Base-by-base conservation (phyloP, 179 eudicot genomes). In the Patellifolia procumbens region DNA sequence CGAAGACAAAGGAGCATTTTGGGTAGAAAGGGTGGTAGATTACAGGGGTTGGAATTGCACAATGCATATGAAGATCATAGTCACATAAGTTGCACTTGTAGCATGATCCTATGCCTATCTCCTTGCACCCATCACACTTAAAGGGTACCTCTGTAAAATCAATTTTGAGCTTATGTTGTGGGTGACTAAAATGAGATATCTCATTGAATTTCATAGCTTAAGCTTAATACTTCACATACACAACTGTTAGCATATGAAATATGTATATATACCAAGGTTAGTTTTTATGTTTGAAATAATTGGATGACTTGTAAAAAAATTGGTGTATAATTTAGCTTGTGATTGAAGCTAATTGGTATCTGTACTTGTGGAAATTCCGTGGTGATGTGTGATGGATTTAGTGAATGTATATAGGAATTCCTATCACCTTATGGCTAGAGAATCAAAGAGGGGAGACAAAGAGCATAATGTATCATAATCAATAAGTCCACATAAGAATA, bases 51-150 rank as follows among this genome's bases (percentile, higher is more conserved):
- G 92, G 92, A 42, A 92, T 70, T 4, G 97, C 97, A 31, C 97
- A 94, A 68, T 94, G 97, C 79, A 86, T 83, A 78, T 94, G 98
- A 28, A 94, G 89, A 73, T 94, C 96, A 69, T 81, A 91, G 69
- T 92, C 89, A 66, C 98, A 94, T 2, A 31, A 6, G 29, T 71
- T 55, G 81, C 98, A 94, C 70, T 73, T 86, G 82, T 92, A 94
- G 34, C 82, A 81, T 10, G 91, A 87, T 19, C 97, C 98, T 32
- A 94, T 88, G 12, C 98, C 97, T 5, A 84, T 89, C 56, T 94
- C 97, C 58, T 89, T 92, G 88, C 97, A 94, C 7, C 98, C 97
- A 64, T 94, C 96, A 78, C 98, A 94, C 76, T 91, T 91, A 87
- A 92, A 94, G 2, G 92, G 91, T 16, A 76, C 68, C 24, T 92